phyloP scores from a whole-genome alignment of 495 filamentous ascomycete genomes.

The Aspergillus saccharolyticus region DNA sequence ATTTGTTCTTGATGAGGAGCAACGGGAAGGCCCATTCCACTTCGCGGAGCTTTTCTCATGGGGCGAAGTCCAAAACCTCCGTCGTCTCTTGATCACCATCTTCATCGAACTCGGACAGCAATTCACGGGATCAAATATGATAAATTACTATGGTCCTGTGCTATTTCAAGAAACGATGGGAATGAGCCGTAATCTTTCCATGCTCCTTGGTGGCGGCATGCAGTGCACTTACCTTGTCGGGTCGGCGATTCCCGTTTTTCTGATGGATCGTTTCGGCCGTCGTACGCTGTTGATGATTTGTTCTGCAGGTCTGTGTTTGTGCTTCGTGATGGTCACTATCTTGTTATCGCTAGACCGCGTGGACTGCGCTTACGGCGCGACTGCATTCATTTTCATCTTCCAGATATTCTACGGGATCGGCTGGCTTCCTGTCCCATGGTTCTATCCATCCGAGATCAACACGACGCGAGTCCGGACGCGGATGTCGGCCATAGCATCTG shows the following conservation, averaged over 20 bases:
- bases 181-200: slow-evolving; percentile 44
- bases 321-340: slow-evolving; percentile 32
- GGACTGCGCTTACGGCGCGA: slow-evolving; percentile 32
- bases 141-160: slow-evolving; percentile 41
- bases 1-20: slow-evolving; percentile 33
- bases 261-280: slow-evolving; percentile 51
- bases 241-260: slow-evolving; percentile 30
- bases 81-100: slow-evolving; percentile 34
- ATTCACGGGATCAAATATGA: slow-evolving; percentile 49
- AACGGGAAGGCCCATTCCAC: slow-evolving; percentile 32
- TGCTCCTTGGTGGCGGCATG: slow-evolving; percentile 49
- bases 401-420: slow-evolving; percentile 39
- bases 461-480: slow-evolving; percentile 33
- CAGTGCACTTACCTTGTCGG: slow-evolving; percentile 35
- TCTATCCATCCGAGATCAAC: slow-evolving; percentile 66
- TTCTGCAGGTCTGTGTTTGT: slow-evolving; percentile 42
- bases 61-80: slow-evolving; percentile 36
- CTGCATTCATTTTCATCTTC: slow-evolving; percentile 37
- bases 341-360: slow-evolving; percentile 24
- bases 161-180: slow-evolving; percentile 51
- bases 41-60: slow-evolving; percentile 34
- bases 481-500: slow-evolving; percentile 36
- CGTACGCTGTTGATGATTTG: slow-evolving; percentile 46
- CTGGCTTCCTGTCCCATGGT: slow-evolving; percentile 46
- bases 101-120: slow-evolving; percentile 35